Percentiles rank a stretch among this genome's conserved stretches.
These are phyloP conservation scores for Miscanthus lutarioriparius DNA, from an alignment of 176 grass and related monocot species.

Conservation along the genomic window DNA sequence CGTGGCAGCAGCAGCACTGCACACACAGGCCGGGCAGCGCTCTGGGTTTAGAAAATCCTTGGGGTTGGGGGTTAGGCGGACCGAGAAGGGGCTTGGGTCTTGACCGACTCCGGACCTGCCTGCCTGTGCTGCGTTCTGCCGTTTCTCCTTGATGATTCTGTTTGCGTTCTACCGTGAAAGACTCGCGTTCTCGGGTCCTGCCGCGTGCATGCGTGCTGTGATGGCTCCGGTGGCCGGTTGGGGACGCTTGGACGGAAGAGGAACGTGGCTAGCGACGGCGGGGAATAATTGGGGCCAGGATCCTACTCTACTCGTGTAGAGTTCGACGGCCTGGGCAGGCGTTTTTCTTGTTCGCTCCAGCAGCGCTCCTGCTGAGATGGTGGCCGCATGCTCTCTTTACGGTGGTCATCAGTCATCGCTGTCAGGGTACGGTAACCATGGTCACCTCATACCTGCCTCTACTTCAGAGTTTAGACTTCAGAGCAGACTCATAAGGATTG, in stretches of 20 bases:
- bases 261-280: not conserved
- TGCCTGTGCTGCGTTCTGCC: too few species aligned
- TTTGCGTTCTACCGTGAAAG: conserved; percentile 10
- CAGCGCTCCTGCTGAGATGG: too few species aligned
- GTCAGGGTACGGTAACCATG: not conserved
- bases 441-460: not conserved
- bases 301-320: conserved; percentile 26
- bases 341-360: not conserved
- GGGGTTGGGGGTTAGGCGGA: not conserved
- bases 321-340: not conserved
- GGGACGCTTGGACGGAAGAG: not conserved
- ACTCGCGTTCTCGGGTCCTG: not conserved
- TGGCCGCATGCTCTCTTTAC: too few species aligned
- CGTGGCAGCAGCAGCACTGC: not conserved
- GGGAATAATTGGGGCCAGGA: not conserved
- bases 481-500: too few species aligned
- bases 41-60: not conserved
- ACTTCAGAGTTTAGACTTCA: not conserved
- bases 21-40: not conserved
- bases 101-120: not conserved
- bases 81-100: not conserved
- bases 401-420: not conserved
- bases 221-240: not conserved
- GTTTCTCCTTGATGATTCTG: too few species aligned
- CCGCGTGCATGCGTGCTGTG: too few species aligned